Base-by-base conservation (phyloP, 192 early-diverging fungal genomes). In the Rhizoclosmatium globosum region DNA sequence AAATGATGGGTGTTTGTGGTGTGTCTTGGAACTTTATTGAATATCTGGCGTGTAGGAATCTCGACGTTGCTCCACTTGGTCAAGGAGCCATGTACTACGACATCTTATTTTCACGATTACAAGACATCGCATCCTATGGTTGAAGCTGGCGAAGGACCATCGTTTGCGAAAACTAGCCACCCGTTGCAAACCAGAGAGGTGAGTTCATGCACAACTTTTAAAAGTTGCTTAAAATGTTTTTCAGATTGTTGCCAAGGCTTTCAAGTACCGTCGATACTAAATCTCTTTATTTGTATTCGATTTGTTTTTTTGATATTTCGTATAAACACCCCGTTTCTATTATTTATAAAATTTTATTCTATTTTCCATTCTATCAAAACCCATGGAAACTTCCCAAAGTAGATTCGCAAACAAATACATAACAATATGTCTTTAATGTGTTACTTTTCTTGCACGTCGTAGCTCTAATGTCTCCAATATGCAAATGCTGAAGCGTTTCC, bases 191-290 rank as follows among this genome's bases (percentile, higher is more conserved):
- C 79, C 4, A 6, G 79, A 67, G 46, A 80, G 79, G 79, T 80
- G 74, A 21, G 64, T 68, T 31, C 31, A 31, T 42, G 1, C 61
- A 64, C 9, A 13, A 19, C 64, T 48, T 71, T 71, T 71, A 7
- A 42, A 4, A 45, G 38, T 42, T 19, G 9, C 11, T 21, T 50
- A 56, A 43, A 11, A 11, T 67, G 47, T 57, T 67, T 39, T 4
- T 17, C 44, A 80, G 79, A 80, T 80, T 69, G 79, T 80, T 15
- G 46, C 17, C 43, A 80, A 80, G 43, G 79, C 79, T 3, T 80
- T 80, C 72, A 80, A 80, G 50, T 80, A 80, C 50, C 61, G 74
- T 3, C 23, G 74, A 67, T 76, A 76, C 61, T 62, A 23, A 62
- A 62, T 31, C 31, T 31, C 31, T 31, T 31, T 31, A 0, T 31